A percentile compares a stretch with the other conserved stretches of the same genome.
phyloP scores from a whole-genome alignment of 345 rosid species.

The Leavenworthia alabamica region DNA sequence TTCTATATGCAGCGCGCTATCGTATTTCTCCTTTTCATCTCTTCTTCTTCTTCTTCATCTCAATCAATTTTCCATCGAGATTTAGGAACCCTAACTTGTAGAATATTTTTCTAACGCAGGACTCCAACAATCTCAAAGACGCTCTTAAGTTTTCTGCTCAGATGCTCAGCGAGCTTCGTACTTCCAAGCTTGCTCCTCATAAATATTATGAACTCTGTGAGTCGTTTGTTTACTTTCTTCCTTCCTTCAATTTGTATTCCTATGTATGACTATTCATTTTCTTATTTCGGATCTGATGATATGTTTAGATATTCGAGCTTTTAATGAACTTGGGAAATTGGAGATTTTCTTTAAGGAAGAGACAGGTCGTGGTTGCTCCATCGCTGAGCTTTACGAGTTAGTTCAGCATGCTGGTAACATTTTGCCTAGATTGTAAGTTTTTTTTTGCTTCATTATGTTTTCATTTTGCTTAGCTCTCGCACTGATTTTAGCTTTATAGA shows the following conservation, averaged over 20 bases:
- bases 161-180: slow-evolving; percentile 96
- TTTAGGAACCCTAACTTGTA: slow-evolving; percentile 30
- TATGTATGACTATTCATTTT: neutral
- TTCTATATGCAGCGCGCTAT: slow-evolving; percentile 96
- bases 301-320: slow-evolving; percentile 73
- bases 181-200: slow-evolving; percentile 94
- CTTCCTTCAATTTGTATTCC: slow-evolving; percentile 16
- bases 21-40: slow-evolving; percentile 38
- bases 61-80: slow-evolving; percentile 12
- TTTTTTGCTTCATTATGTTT: neutral
- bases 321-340: slow-evolving; percentile 82
- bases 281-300: slow-evolving; percentile 10
- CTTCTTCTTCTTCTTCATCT: too few species aligned
- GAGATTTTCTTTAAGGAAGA: slow-evolving; percentile 92
- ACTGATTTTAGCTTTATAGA: neutral
- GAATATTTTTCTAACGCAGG: slow-evolving; percentile 37
- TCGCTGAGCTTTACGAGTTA: slow-evolving; percentile 84
- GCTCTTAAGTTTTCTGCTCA: slow-evolving; percentile 94
- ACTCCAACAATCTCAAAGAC: slow-evolving; percentile 89
- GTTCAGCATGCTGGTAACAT: slow-evolving; percentile 99
- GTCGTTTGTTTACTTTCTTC: slow-evolving; percentile 20
- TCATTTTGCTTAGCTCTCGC: neutral
- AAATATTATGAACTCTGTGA: slow-evolving; percentile 92
- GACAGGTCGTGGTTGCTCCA: slow-evolving; percentile 77
- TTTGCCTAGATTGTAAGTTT: slow-evolving; percentile 86